Base-by-base conservation (phyloP, 768 basidiomycete species). In the Serendipita sp. region DNA sequence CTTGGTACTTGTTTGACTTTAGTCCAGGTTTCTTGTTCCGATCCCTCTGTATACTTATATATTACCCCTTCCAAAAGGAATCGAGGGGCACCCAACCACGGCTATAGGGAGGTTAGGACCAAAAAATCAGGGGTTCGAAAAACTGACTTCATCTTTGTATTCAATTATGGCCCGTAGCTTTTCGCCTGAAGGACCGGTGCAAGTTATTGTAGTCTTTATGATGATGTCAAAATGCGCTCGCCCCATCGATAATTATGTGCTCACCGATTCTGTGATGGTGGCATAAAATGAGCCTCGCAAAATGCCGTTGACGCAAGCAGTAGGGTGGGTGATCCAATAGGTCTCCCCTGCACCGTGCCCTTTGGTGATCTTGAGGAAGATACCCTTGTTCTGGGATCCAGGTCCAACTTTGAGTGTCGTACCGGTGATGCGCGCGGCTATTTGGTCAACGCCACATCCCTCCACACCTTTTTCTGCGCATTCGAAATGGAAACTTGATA, bases 71-170 rank as follows among this genome's bases (percentile, higher is more conserved):
- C 93, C 3, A 89, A 67, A 48, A 86, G 75, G 78, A 87, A 95
- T 67, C 88, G 87, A 3, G 94, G 86, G 67, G 80, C 84, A 63
- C 93, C 92, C 51, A 96, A 79, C 94, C 94, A 97, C 2, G 89
- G 89, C 89, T 77, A 51, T 82, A 66, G 15, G 48, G 15, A 2
- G 32, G 3, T 18, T 7, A 15, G 53, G 13, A 38, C 67, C 56
- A 66, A 63, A 35, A 1, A 10, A 30, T 18, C 16, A 18, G 3
- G 45, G 7, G 7, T n/a, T 64, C 24, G 1, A n/a, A 60, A 15
- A 38, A 71, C 84, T 48, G 66, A 89, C 89, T 84, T 99, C 94
- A 72, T 99, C 96, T 75, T 92, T 93, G 76, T 95, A 98, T 70
- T 94, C 91, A 65, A 96, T 83, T 68, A 98, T 80, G 2, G 92